Evolutionary conservation across 495 filamentous ascomycete genomes (phyloP).

Genomic region (Hamigera avellanea): DNA sequence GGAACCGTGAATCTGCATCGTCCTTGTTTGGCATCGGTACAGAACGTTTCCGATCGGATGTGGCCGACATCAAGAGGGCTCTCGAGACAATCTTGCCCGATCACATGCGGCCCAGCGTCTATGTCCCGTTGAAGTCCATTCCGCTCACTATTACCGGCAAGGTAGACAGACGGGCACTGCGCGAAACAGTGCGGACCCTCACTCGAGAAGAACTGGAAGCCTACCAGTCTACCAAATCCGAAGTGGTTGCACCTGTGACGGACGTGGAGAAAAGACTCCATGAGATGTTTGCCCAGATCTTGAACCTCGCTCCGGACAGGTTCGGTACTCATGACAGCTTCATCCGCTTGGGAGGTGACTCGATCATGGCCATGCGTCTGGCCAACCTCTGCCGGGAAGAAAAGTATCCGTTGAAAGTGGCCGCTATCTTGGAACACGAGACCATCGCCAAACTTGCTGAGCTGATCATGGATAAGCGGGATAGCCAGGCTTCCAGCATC

Average conservation of each 20-base stretch:
- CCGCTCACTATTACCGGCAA: conserved; percentile 26
- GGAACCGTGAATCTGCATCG: too few relatives aligned
- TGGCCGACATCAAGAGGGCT: not conserved
- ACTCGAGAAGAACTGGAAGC: conserved; percentile 1
- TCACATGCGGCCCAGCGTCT: conserved; percentile 31
- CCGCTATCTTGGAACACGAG: conserved; percentile 16
- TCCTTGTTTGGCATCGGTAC: too few relatives aligned
- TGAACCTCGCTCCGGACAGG: conserved; percentile 5
- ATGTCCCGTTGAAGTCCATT: conserved; percentile 19
- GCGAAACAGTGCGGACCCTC: not conserved
- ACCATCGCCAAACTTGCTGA: not conserved
- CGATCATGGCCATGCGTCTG: conserved; percentile 27
- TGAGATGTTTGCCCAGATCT: conserved; percentile 8
- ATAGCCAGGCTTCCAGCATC: too few relatives aligned
- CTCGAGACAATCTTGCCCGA: conserved; percentile 5
- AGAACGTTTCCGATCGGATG: not conserved
- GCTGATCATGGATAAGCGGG: too few relatives aligned
- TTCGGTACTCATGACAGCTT: conserved; percentile 22
- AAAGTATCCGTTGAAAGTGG: conserved; percentile 17
- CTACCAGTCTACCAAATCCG: not conserved
- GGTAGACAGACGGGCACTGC: conserved; percentile 17
- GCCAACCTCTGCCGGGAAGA: conserved; percentile 15
- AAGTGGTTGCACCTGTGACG: conserved; percentile 7
- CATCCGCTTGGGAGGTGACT: conserved; percentile 30
- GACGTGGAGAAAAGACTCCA: conserved; percentile 7